phyloP scores from a whole-genome alignment of 805 yeast genomes.

The Torulaspora maleeae region DNA sequence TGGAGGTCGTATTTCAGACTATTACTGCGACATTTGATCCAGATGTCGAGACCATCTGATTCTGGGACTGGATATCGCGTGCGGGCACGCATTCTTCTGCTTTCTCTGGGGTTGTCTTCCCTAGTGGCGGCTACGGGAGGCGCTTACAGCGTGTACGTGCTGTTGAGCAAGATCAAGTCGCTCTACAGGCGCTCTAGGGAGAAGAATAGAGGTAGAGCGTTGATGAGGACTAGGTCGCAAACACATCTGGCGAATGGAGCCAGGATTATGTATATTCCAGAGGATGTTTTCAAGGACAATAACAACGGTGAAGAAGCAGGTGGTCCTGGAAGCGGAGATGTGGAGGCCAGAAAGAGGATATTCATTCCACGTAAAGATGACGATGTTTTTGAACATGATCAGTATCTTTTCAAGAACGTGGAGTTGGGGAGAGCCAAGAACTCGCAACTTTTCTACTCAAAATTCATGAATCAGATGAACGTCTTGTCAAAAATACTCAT shows the following conservation, averaged over 20 bases:
- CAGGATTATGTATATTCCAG: slow-evolving; percentile 32
- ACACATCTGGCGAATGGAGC: slow-evolving; percentile 30
- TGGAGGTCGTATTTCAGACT: slow-evolving; percentile 14
- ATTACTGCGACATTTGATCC: slow-evolving; percentile 22
- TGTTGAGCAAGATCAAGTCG: slow-evolving; percentile 13
- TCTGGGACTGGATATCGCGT: slow-evolving; percentile 21
- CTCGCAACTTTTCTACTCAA: slow-evolving; percentile 46
- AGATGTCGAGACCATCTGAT: slow-evolving; percentile 21
- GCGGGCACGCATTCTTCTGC: slow-evolving; percentile 25
- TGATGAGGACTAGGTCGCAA: slow-evolving; percentile 32
- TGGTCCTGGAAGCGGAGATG: background rate
- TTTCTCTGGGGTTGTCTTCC: slow-evolving; percentile 21
- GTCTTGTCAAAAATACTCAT: slow-evolving; percentile 78
- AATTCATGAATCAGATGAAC: slow-evolving; percentile 64
- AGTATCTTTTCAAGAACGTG: slow-evolving; percentile 30
- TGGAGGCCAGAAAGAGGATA: slow-evolving; percentile 21
- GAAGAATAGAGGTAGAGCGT: slow-evolving; percentile 7
- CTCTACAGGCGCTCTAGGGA: slow-evolving; percentile 13
- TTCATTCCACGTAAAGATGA: slow-evolving; percentile 31
- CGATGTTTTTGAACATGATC: slow-evolving; percentile 34
- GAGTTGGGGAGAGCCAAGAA: slow-evolving; percentile 22
- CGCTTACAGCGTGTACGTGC: slow-evolving; percentile 14
- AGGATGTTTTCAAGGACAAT: slow-evolving; percentile 16
- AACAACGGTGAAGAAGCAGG: slow-evolving; percentile 4
- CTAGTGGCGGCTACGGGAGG: slow-evolving; percentile 20